Base-by-base conservation (phyloP, 345 rosid genomes). In the Erysimum cheiranthoides region DNA sequence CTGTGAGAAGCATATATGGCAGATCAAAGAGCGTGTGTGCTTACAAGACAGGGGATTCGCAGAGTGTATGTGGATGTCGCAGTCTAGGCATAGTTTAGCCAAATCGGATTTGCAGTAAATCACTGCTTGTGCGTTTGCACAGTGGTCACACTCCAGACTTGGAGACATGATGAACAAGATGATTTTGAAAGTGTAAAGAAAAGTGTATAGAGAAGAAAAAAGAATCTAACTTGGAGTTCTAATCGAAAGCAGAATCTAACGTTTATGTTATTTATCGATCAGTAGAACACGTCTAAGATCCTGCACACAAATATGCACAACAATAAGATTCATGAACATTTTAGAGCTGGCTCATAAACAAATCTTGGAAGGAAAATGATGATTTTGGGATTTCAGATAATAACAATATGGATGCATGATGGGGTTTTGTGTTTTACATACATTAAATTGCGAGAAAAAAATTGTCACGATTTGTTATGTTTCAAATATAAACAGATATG, bases 101-200 rank as follows among this genome's bases (percentile, higher is more conserved):
- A 77, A 71, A 75, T 90, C 97, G 5, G 94, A 71, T 71, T 86
- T 83, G 78, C 96, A 93, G 73, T 85, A 91, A 39, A 89, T 82
- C 11, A 88, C 81, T 32, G 93, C 89, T 68, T 82, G 85, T 43
- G 50, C 69, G 38, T 54, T 64, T 50, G 77, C 78, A 71, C 96
- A 91, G 36, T 82, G 81, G 7, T 90, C 96, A 21, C 97, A 91
- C 9, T 85, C 89, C n/a, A 45, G 59, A 27, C 40, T 10, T 38
- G 21, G 14, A 68, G 54, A 59, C 27, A 66, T 66, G 52, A 67
- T 45, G 21, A 74, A 73, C 13, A 42, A 21, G 8, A n/a, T 56
- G 34, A 67, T 52, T 46, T 38, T 16, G 21, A 9, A 34, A 36
- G 39, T 11, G 2, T 17, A 16, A 12, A 28, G 30, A 38, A 27